Evolutionary conservation across 1,139 yeast species (phyloP), one percentile per base, ranked within the genome.

Genomic region (Candida freyschussii): DNA sequence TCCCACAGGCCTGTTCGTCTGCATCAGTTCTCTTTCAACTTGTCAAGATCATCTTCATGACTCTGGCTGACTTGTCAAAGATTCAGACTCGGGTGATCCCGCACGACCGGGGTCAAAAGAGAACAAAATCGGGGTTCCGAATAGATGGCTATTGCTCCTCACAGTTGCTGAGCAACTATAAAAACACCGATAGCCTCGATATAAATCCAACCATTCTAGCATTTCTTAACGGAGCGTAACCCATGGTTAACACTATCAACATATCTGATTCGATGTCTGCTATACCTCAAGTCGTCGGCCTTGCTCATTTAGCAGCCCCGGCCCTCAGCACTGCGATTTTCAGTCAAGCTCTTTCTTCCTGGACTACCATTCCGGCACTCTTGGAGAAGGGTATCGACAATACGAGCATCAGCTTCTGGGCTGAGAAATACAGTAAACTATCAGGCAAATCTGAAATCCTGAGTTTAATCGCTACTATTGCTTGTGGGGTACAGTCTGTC

Each of bases 231-330:
- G n/a, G n/a, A n/a, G n/a, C n/a, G n/a, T n/a, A n/a, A n/a, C n/a
- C n/a, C 11, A 18, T 18, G 21, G 21, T 18, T 11, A 18, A 18
- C 21, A 18, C 21, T 8, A 18, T 18, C 21, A 18, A 18, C 21
- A 18, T 18, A 8, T 8, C 10, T 8, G 21, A 18, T 11, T 8
- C 21, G 10, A 11, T 8, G 11, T 18, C 21, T 18, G 11, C 11
- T 11, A 11, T 18, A 11, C 10, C 21, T 11, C 22, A 34, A 8
- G 37, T 40, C 13, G 35, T 45, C 10, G 48, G 49, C 8, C 27
- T 40, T 10, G 22, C 41, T 2, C 47, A 40, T 24, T 30, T 37
- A 13, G 45, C 42, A 13, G 42, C 49, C 1, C 49, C 47, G 16
- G 37, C 36, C 7, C 17, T 42, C 16, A 24, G 37, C 12, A 32